These are phyloP conservation scores for Backusella liffmaniae DNA, from an alignment of 192 early-diverging fungal genomes.

Conservation along the genomic window DNA sequence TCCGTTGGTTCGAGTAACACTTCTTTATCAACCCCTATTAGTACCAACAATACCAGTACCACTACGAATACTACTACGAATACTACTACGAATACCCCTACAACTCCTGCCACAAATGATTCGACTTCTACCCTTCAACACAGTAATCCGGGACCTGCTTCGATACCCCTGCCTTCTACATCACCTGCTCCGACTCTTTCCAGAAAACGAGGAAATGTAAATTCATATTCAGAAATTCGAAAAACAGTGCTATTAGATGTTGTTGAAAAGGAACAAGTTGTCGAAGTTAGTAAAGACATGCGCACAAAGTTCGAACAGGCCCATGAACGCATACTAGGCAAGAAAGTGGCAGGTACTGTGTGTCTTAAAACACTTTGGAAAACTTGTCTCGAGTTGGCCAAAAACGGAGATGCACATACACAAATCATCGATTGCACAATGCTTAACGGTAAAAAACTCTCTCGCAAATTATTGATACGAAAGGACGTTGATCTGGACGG, in stretches of 20 bases:
- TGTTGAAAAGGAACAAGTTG: not conserved
- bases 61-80: not conserved
- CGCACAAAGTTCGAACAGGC: not conserved
- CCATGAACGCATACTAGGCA: not conserved
- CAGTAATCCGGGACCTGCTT: not conserved
- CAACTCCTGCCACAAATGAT: too few species aligned
- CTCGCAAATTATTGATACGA: not conserved
- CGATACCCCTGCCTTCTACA: too few species aligned
- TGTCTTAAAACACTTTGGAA: slow-evolving; percentile 7
- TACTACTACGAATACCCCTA: too few species aligned
- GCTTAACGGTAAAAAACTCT: slow-evolving; percentile 3
- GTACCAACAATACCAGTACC: not conserved
- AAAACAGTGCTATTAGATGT: not conserved
- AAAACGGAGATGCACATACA: slow-evolving; percentile 4
- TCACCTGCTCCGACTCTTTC: not conserved
- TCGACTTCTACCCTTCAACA: not conserved
- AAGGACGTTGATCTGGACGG: slow-evolving; percentile 8
- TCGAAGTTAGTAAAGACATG: not conserved
- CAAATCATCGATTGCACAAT: not conserved
- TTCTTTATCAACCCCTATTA: not conserved
- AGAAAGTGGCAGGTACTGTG: not conserved
- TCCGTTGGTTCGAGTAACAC: not conserved
- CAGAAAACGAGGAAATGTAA: not conserved
- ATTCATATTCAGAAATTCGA: not conserved
- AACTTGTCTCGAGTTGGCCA: not conserved